Evolutionary conservation across 192 early-diverging fungal species (phyloP), one percentile per base, ranked within the genome.

Genomic region (Gigaspora rosea): DNA sequence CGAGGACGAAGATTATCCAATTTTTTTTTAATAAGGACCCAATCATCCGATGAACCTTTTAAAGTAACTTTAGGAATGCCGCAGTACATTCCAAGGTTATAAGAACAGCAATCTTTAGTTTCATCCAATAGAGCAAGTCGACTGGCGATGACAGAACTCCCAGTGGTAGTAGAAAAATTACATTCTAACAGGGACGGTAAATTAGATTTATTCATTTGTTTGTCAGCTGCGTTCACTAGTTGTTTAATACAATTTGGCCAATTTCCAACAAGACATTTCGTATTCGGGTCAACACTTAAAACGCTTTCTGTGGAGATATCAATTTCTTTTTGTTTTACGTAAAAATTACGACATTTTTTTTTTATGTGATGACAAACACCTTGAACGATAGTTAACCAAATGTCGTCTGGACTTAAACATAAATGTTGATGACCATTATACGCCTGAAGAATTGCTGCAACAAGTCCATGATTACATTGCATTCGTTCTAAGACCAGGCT

Each of bases 381-480:
- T 63, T 73, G 71, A 22, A 61, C 71, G 20, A 73, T 73, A 11
- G 71, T 63, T 20, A 73, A 63, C 71, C 71, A 73, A 4, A 73
- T 35, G 13, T 73, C 71, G 22, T 73, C 71, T 0, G 71, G 48
- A 6, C 18, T 20, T 35, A 73, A 48, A 36, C 10, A 62, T 36
- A 73, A 48, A 63, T 56, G 52, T 63, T 73, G 71, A 41, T 73
- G 71, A 33, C 46, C 33, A 20, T 73, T 64, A 48, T 73, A 73
- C 32, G 71, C 52, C 36, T 73, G 71, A 6, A 65, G 35, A 11
- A 73, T 64, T 36, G 71, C 71, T 1, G 32, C 35, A 2, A 73
- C 52, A 8, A 73, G 36, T 9, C 71, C 71, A 35, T 73, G 71
- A 68, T 18, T 32, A 49, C 47, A 48, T 68, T 68, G 66, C 41